These are phyloP conservation scores for Solanum piurae DNA, from an alignment of 257 asterid genomes.

Conservation along the genomic window DNA sequence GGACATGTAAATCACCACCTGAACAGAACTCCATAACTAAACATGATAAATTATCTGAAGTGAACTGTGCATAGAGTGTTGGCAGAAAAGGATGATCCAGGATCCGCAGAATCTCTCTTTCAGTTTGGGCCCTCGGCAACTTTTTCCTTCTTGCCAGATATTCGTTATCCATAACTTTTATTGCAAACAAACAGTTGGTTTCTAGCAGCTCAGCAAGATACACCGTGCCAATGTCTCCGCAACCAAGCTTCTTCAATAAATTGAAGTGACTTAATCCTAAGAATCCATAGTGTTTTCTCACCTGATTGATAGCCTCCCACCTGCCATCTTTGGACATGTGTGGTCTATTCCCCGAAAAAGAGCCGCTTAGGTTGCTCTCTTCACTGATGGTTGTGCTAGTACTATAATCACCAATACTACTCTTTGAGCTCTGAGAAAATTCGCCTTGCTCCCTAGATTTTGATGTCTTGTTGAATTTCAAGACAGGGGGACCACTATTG, in stretches of 20 bases:
- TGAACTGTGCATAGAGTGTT: constrained; percentile 57
- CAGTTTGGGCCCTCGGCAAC: constrained; percentile 66
- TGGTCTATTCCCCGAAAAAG: constrained; percentile 51
- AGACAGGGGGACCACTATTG: constrained; percentile 11
- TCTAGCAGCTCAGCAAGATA: constrained; percentile 61
- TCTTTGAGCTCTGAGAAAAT: constrained; percentile 75
- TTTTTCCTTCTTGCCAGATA: constrained; percentile 57
- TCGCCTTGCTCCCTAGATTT: constrained; percentile 50
- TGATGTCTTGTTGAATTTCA: constrained; percentile 21
- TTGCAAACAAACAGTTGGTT: constrained; percentile 47
- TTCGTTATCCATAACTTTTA: constrained; percentile 69
- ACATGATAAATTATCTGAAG: constrained; percentile 57
- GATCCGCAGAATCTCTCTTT: constrained; percentile 55
- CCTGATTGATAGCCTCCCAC: constrained; percentile 61
- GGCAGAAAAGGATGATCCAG: constrained; percentile 80
- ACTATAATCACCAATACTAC: constrained; percentile 76
- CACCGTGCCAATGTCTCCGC: constrained; percentile 72
- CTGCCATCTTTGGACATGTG: constrained; percentile 84
- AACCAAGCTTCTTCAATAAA: constrained; percentile 58
- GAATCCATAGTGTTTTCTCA: constrained; percentile 43
- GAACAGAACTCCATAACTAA: constrained; percentile 73
- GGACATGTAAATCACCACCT: constrained; percentile 80
- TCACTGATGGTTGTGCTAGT: constrained; percentile 75
- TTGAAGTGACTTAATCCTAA: constrained; percentile 48
- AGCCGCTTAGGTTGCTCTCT: constrained; percentile 72